Conservation (phyloP, 2,329 filamentous ascomycete species). For the Ceratocystis cubensis region DNA sequence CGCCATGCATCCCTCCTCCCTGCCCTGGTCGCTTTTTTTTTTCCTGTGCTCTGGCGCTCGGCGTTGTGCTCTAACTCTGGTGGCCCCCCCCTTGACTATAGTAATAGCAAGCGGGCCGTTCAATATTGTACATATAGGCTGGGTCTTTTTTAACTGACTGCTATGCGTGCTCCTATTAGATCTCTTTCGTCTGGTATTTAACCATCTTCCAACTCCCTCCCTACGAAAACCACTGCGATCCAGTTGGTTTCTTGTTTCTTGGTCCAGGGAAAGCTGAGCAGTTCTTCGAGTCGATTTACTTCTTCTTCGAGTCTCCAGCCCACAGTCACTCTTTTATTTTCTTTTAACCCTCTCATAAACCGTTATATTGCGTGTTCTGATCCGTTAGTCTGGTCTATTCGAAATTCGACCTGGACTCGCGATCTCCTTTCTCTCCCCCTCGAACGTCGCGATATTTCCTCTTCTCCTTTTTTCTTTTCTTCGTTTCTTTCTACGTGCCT, state of each 20-base stretch:
- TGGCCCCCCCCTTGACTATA: conserved; percentile 7
- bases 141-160: conserved; percentile 15
- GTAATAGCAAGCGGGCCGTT: not conserved
- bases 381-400: too few species aligned
- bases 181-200: conserved; percentile 20
- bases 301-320: conserved; percentile 21
- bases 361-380: not conserved
- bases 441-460: not conserved
- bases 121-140: not conserved
- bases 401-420: too few species aligned
- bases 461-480: conserved; percentile 7
- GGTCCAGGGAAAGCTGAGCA: conserved; percentile 20
- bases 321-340: conserved; percentile 20
- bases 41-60: conserved; percentile 1
- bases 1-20: conserved; percentile 7
- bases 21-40: conserved; percentile 11
- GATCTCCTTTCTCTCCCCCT: too few species aligned
- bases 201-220: conserved; percentile 22
- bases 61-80: not conserved
- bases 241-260: conserved; percentile 18
- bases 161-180: conserved; percentile 19
- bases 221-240: conserved; percentile 19
- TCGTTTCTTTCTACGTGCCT: conserved; percentile 10
- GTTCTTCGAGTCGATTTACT: conserved; percentile 21
- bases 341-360: conserved; percentile 9